phyloP scores from a whole-genome alignment of 2,329 filamentous ascomycete species.

The Xylaria sp. region DNA sequence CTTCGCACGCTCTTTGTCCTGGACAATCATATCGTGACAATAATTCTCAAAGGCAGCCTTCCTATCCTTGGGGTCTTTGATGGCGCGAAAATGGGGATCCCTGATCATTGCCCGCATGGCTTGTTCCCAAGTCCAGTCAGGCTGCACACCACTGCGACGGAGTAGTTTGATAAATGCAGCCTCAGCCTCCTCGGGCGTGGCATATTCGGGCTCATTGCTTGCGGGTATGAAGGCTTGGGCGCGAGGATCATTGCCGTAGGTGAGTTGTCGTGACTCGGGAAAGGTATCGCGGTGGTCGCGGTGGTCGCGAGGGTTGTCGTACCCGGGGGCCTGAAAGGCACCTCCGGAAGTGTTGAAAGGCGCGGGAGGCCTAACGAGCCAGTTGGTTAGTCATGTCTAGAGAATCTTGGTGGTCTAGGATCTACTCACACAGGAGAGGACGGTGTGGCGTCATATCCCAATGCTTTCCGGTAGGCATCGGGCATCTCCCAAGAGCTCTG shows the following conservation, averaged over 20 bases:
- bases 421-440: constrained; percentile 57
- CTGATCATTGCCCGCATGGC: constrained; percentile 86
- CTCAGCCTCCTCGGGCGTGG: constrained; percentile 86
- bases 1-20: constrained; percentile 95
- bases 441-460: constrained; percentile 67
- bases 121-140: constrained; percentile 94
- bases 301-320: constrained; percentile 50
- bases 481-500: constrained; percentile 97
- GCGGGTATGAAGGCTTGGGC: constrained; percentile 71
- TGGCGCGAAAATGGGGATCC: constrained; percentile 90
- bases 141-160: constrained; percentile 83
- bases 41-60: constrained; percentile 96
- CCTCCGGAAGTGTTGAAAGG: constrained; percentile 59
- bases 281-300: constrained; percentile 54
- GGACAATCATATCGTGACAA: constrained; percentile 85
- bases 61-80: constrained; percentile 92
- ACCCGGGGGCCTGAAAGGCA: constrained; percentile 38
- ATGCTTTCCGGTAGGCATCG: constrained; percentile 79
- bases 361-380: constrained; percentile 49
- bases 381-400: constrained; percentile 16
- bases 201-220: constrained; percentile 80
- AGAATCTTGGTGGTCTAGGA: constrained; percentile 8
- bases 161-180: constrained; percentile 92
- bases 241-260: constrained; percentile 66
- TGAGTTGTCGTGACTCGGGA: constrained; percentile 68